Evolutionary conservation across 176 grass and related monocot genomes (phyloP).

Genomic region (Phoenix roebelenii): DNA sequence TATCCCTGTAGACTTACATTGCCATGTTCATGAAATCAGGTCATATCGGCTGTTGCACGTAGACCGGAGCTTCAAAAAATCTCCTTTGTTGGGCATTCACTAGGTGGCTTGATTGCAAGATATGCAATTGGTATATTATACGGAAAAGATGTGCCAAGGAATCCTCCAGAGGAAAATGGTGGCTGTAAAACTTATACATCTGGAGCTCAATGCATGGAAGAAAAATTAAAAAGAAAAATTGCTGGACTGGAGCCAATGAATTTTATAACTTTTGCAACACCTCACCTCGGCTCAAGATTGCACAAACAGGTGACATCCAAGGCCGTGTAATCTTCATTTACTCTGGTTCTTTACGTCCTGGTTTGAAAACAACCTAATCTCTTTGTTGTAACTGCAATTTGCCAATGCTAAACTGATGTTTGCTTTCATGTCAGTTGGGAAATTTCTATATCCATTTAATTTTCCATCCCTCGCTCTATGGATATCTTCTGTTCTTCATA

Average conservation of each 20-base stretch:
- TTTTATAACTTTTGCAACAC: slow-evolving; percentile 92
- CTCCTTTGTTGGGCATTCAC: slow-evolving; percentile 85
- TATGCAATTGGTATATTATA: slow-evolving; percentile 77
- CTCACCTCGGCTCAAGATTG: slow-evolving; percentile 80
- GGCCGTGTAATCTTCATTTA: neutral
- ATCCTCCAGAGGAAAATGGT: slow-evolving; percentile 20
- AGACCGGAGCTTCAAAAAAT: slow-evolving; percentile 71
- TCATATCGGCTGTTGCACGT: slow-evolving; percentile 35
- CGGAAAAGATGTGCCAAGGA: slow-evolving; percentile 9
- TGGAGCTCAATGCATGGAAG: slow-evolving; percentile 5
- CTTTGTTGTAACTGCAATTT: neutral
- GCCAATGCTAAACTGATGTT: too few relatives aligned
- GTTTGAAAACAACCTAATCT: neutral
- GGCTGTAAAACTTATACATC: slow-evolving; percentile 16
- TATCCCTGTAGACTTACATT: neutral
- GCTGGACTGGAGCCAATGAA: slow-evolving; percentile 87
- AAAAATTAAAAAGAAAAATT: slow-evolving; percentile 43
- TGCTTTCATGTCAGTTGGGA: neutral
- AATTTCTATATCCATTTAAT: neutral
- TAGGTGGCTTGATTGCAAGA: slow-evolving; percentile 94
- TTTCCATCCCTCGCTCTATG: neutral
- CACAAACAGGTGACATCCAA: slow-evolving; percentile 62
- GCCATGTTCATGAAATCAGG: slow-evolving; percentile 32
- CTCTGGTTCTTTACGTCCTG: too few relatives aligned
- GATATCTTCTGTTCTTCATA: too few relatives aligned